Evolutionary conservation across 2,329 filamentous ascomycete genomes (phyloP).

Genomic region (Lecanosticta acicola): DNA sequence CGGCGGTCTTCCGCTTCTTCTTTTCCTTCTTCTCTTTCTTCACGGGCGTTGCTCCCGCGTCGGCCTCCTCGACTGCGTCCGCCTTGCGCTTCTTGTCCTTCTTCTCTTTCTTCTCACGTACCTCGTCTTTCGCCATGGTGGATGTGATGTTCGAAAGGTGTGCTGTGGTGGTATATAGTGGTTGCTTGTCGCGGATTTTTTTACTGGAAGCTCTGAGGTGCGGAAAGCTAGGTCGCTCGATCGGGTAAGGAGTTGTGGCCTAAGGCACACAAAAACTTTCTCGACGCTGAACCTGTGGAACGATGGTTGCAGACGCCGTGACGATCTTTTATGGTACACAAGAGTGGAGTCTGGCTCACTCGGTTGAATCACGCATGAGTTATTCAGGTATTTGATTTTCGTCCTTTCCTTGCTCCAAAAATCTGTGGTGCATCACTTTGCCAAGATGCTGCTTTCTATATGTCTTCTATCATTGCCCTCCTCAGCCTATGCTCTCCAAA

Average conservation of each 20-base stretch:
- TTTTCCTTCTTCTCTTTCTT: conserved; percentile 53
- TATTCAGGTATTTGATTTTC: no score
- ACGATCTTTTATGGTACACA: no score
- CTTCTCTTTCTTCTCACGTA: conserved; percentile 34
- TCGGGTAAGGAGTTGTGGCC: background rate
- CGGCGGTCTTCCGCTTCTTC: conserved; percentile 49
- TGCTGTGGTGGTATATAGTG: background rate
- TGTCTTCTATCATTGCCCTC: no score
- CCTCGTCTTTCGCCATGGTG: conserved; percentile 37
- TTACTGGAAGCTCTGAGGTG: background rate
- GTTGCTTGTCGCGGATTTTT: background rate
- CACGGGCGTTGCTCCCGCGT: conserved; percentile 18
- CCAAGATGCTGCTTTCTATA: no score
- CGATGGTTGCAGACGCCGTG: no score
- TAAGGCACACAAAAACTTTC: background rate
- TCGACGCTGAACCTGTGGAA: background rate
- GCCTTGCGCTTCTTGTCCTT: conserved; percentile 36
- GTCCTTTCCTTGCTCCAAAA: no score
- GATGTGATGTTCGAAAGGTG: background rate
- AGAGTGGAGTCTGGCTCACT: no score
- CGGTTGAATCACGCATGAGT: no score
- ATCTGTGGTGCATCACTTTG: no score
- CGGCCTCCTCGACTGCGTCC: conserved; percentile 25
- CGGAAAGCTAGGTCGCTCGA: background rate
- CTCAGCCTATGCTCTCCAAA: no score